Base-by-base conservation (phyloP, 345 rosid genomes). In the thale cress (Arabidopsis thaliana) region DNA sequence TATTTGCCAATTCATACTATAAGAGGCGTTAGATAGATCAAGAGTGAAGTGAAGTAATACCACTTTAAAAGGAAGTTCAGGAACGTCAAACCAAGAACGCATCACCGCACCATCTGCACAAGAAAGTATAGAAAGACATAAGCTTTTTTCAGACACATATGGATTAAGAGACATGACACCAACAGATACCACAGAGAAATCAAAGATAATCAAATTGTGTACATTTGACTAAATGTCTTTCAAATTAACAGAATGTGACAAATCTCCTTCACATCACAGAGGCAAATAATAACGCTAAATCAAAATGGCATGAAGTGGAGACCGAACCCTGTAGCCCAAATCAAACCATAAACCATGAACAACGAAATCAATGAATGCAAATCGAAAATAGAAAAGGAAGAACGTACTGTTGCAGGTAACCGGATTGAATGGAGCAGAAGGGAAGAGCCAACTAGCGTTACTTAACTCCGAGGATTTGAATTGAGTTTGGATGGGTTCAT, bases 81-180 rank as follows among this genome's bases (percentile, higher is more conserved):
- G 88, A 49, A 91, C 83, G 76, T 89, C 91, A 73, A 91, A 91
- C 95, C 97, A 91, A 33, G 97, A 89, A 45, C 91, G 93, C 93
- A 91, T 91, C 75, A 87, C 84, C 49, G 75, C 56, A 76, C 95
- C 95, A 63, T 82, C 97, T 89, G 78, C 74, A 80, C 74, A 23
- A 73, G 76, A 65, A 70, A 77, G 25, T 53, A 3, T 3, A 22
- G 9, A 38, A 51, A 36, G 13, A 36, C 20, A 8, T 65, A n/a
- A 77, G 56, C 67, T 41, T 41, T 42, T 41, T 33, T 41, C 3
- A 25, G 10, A 45, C 48, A 44, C 55, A 46, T 32, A 46, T 64
- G 28, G 8, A 34, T 49, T 49, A 36, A 50, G 33, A 48, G 6
- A 12, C 44, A 49, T 38, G 28, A 37, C 8, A 61, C 67, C 20